Evolutionary conservation across 176 grass and related monocot genomes (phyloP).

Genomic region (Hyparrhenia diplandra): DNA sequence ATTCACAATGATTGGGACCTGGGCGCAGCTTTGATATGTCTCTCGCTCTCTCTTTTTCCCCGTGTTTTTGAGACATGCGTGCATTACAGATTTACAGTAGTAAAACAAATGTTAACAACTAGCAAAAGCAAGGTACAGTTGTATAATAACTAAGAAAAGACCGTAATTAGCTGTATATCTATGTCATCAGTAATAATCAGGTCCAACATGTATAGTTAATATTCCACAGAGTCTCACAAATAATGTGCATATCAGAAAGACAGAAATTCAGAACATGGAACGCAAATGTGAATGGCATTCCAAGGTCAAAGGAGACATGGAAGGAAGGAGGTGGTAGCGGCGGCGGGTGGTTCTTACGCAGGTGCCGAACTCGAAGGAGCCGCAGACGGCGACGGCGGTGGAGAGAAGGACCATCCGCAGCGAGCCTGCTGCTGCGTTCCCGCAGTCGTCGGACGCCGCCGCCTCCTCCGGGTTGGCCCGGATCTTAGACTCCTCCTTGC

Average conservation of each 20-base stretch:
- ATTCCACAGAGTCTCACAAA: too few species aligned
- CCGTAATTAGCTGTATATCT: background rate
- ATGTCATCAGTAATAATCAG: background rate
- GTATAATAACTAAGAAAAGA: background rate
- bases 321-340: too few species aligned
- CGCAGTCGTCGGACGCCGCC: too few species aligned
- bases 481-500: constrained; percentile 12
- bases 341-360: constrained; percentile 47
- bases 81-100: background rate
- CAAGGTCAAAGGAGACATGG: too few species aligned
- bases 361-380: constrained; percentile 81
- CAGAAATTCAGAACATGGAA: too few species aligned
- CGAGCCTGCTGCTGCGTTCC: too few species aligned
- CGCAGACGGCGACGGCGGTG: constrained; percentile 68
- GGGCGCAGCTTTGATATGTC: background rate
- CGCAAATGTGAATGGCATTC: too few species aligned
- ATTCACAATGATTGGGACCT: background rate
- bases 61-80: background rate
- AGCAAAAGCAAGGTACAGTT: background rate
- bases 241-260: too few species aligned
- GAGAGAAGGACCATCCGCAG: constrained; percentile 49
- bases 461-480: background rate
- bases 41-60: background rate
- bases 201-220: too few species aligned
- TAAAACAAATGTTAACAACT: background rate